These are phyloP conservation scores for Hymenoscyphus salicellus DNA, from an alignment of 2,329 filamentous ascomycete genomes.

Conservation along the genomic window DNA sequence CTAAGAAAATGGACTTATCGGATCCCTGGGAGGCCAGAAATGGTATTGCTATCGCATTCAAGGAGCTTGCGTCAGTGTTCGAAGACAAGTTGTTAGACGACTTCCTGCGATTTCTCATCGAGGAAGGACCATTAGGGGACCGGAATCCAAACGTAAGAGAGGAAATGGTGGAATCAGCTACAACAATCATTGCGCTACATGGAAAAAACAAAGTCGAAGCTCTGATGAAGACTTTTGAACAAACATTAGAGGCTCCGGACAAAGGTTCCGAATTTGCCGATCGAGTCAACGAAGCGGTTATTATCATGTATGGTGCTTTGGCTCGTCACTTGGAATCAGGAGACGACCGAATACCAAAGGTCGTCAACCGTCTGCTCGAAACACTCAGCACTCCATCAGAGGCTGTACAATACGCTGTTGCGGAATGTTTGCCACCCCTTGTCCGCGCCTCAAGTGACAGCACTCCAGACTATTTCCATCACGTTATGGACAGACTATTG, in stretches of 20 bases:
- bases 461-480: constrained; percentile 73
- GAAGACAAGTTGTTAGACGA: constrained; percentile 66
- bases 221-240: constrained; percentile 89
- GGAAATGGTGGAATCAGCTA: constrained; percentile 90
- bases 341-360: constrained; percentile 83
- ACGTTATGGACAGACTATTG: constrained; percentile 78
- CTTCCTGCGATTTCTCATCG: constrained; percentile 82
- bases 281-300: constrained; percentile 91
- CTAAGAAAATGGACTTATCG: constrained; percentile 77
- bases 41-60: constrained; percentile 83
- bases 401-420: constrained; percentile 93
- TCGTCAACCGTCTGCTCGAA: constrained; percentile 79
- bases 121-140: constrained; percentile 83
- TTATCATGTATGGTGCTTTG: constrained; percentile 93
- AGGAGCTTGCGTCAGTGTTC: constrained; percentile 71
- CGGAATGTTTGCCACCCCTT: constrained; percentile 89
- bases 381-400: constrained; percentile 94
- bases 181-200: constrained; percentile 73
- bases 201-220: constrained; percentile 81
- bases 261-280: constrained; percentile 79
- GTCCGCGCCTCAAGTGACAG: constrained; percentile 77
- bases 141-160: constrained; percentile 71
- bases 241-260: constrained; percentile 79
- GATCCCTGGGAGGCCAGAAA: constrained; percentile 92
- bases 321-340: constrained; percentile 81